Evolutionary conservation across 768 basidiomycete genomes (phyloP), one percentile per base, ranked within the genome.

Genomic region (Amanita pallidorosea): DNA sequence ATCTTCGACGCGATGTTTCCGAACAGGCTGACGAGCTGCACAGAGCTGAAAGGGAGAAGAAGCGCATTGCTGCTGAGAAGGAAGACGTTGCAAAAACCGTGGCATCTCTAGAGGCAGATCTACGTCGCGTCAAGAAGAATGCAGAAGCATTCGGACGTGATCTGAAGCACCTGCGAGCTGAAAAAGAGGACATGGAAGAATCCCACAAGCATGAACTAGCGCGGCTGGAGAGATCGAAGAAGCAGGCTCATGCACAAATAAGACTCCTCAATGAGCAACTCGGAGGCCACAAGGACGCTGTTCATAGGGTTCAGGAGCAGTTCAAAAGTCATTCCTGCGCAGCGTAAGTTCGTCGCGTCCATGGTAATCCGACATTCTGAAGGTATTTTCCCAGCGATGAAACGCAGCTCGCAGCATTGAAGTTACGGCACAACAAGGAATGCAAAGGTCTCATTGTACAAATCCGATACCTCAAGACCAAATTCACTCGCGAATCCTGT

Each of bases 391-490:
- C 23, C 51, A 83, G 82, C 17, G 78, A 85, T 53, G 72, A 75
- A 4, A 60, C 57, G 13, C 76, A 81, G 59, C 55, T 89, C 4
- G 70, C 71, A 2, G 67, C 70, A 11, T 59, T 88, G 55, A 81
- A 75, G 56, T 57, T 67, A 2, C 82, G 80, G 63, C 89, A 92
- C 61, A 88, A 86, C 55, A 79, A 80, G 55, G 92, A 97, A 62
- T 86, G 87, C 70, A 93, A 92, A 61, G 90, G 91, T 7, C 70
- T 97, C 17, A 81, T 98, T 45, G 79, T 89, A 7, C 91, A 96
- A 64, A 91, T 96, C 53, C 77, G 75, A 37, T 97, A 96, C 66
- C 73, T 98, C 57, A 95, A 98, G 64, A 85, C 87, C 49, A 91
- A 90, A 61, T 94, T 84, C 65, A 85, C 80, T 2, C 77, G 95